These are phyloP conservation scores for apple (Malus domestica) DNA, from an alignment of 306 rosid genomes.

Conservation along the genomic window ASM211411v1 NC_041803.1:10105001-10105500, in stretches of 20 bases:
- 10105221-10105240: too few relatives aligned
- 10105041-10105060: slow-evolving; percentile 27
- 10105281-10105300: too few relatives aligned
- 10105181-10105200: too few relatives aligned
- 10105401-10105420: not conserved
- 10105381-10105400: too few relatives aligned
- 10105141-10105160: too few relatives aligned
- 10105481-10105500: slow-evolving; percentile 99
- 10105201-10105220: too few relatives aligned
- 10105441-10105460: slow-evolving; percentile 73
- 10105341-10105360: too few relatives aligned
- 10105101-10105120: not conserved
- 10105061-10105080: slow-evolving; percentile 12
- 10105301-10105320: not conserved
- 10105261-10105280: too few relatives aligned
- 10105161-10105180: too few relatives aligned
- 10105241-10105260: too few relatives aligned
- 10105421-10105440: not conserved
- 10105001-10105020: slow-evolving; percentile 88
- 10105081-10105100: slow-evolving; percentile 4
- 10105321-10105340: too few relatives aligned
- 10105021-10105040: slow-evolving; percentile 93
- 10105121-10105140: not conserved
- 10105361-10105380: not conserved
- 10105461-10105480: slow-evolving; percentile 89